Base-by-base conservation (phyloP, 768 basidiomycete species). In the Lactarius sp. region DNA sequence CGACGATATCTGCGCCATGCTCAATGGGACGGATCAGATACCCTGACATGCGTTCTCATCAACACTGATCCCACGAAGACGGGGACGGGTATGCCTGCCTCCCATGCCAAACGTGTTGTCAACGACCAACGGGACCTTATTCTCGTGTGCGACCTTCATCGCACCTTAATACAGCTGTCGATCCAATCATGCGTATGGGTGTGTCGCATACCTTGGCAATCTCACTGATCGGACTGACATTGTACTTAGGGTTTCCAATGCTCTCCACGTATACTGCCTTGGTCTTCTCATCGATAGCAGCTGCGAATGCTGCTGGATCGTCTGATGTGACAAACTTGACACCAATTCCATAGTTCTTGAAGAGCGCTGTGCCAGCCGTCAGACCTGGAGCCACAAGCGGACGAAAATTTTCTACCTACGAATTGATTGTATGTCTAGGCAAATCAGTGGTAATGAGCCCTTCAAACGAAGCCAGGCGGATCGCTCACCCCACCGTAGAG, bases 41-140 rank as follows among this genome's bases (percentile, higher is more conserved):
- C 6, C 76, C 73, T 72, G 60, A 13, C 13, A 56, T 12, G 13
- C 27, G 13, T 10, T 36, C 36, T 13, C 10, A 33, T 67, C 33
- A 57, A 46, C 13, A 39, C 4, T 22, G 2, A 12, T 39, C n/a
- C 20, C 8, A 37, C 37, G 8, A 39, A 46, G 27, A 16, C 6
- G 10, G 1, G 39, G 5, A 0, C 44, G 54, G 52, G 10, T 87
- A 6, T 63, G 69, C 51, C 42, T 49, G 71, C 82, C 85, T 68
- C 86, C 87, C 75, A 86, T 84, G 51, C 86, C 89, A 65, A 89
- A 88, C 5, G 87, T 90, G 69, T 90, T 91, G 69, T 91, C 89
- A 0, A 92, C 90, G 53, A 92, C 85, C 49, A 93, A 76, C 1
- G 92, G 92, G 31, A 92, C 86, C 0, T 81, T 79, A 68, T 85